These are phyloP conservation scores for Uronychia binucleata DNA, from an alignment of 73 alveolate species.

Conservation along the genomic window DNA sequence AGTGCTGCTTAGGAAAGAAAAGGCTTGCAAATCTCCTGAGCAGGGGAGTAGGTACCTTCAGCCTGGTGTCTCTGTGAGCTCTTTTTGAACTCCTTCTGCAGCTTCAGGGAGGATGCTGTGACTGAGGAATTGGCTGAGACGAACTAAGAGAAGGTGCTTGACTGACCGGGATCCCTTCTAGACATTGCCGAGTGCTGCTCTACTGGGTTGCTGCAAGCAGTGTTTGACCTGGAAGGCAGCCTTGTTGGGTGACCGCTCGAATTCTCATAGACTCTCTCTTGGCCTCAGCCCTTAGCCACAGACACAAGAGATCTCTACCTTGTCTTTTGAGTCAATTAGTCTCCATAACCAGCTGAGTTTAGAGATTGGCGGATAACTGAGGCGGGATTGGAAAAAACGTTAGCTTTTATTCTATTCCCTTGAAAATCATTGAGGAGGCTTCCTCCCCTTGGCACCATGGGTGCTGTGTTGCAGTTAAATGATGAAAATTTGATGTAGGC, in stretches of 20 bases:
- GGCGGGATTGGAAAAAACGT: not conserved
- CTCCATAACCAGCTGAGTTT: too few relatives aligned
- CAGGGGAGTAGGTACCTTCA: not conserved
- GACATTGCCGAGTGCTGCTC: not conserved
- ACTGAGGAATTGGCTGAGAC: not conserved
- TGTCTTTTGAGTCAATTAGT: too few relatives aligned
- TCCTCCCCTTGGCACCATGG: not conserved
- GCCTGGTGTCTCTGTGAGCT: not conserved
- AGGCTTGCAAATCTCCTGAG: not conserved
- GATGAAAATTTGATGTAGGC: not conserved
- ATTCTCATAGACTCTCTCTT: not conserved
- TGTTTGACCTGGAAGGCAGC: not conserved
- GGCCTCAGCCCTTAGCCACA: not conserved
- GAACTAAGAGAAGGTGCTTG: not conserved
- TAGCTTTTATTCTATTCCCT: not conserved
- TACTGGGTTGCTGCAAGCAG: not conserved
- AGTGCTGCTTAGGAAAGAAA: not conserved
- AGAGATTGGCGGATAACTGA: too few relatives aligned
- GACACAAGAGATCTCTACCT: not conserved
- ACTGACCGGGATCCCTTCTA: not conserved
- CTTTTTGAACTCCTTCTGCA: not conserved
- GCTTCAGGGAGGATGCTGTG: not conserved
- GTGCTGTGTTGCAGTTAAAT: not conserved
- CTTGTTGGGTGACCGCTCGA: not conserved
- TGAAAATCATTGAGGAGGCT: not conserved